Evolutionary conservation across 352 stramenopile genomes (phyloP).

Genomic region (Pseudoperonospora humuli): DNA sequence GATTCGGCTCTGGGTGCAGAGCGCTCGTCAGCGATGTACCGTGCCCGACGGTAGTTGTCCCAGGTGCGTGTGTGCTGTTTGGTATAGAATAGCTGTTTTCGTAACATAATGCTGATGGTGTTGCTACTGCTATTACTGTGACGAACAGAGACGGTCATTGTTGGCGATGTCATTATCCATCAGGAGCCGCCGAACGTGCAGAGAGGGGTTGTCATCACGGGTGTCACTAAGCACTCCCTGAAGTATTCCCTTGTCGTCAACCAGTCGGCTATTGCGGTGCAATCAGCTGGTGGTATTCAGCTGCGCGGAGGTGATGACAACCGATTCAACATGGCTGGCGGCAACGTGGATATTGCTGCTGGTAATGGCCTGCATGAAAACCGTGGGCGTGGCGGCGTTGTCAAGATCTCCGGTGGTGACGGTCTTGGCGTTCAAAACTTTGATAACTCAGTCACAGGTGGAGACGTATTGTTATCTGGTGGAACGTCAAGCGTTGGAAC

Average conservation of each 20-base stretch:
- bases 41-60: conserved; percentile 73
- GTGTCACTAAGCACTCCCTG: conserved; percentile 23
- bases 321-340: conserved; percentile 58
- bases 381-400: conserved; percentile 63
- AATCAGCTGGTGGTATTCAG: conserved; percentile 42
- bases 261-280: conserved; percentile 24
- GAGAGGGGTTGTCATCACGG: conserved; percentile 28
- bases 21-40: conserved; percentile 77
- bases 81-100: background rate
- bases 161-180: conserved; percentile 43
- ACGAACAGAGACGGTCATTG: conserved; percentile 43
- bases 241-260: conserved; percentile 43
- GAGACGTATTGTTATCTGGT: conserved; percentile 53
- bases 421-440: conserved; percentile 54
- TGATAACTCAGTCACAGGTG: conserved; percentile 71
- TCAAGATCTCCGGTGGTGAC: conserved; percentile 67
- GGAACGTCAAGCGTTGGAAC: conserved; percentile 54
- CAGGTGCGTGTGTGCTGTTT: conserved; percentile 32
- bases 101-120: conserved; percentile 5
- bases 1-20: conserved; percentile 70
- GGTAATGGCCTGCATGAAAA: conserved; percentile 71
- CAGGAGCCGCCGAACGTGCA: conserved; percentile 39
- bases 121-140: conserved; percentile 10
- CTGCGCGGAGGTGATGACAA: conserved; percentile 59
- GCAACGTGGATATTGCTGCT: conserved; percentile 43